These are phyloP conservation scores for Aspergillus steynii DNA, from an alignment of 495 filamentous ascomycete genomes.

Conservation along the genomic window DNA sequence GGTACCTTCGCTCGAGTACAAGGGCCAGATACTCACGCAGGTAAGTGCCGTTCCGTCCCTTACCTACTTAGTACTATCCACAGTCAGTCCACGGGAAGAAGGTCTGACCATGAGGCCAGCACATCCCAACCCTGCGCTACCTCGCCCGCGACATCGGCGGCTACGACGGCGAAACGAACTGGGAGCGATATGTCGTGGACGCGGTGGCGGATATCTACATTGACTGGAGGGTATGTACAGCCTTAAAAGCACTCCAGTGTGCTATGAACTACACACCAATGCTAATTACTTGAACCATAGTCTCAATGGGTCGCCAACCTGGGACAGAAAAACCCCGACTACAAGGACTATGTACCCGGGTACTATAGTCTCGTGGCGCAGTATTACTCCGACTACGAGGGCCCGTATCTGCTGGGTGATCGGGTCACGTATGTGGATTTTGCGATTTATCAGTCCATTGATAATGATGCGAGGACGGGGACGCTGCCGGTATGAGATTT, in stretches of 20 bases:
- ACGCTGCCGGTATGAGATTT: not conserved
- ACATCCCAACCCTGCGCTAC: constrained; percentile 42
- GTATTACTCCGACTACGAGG: constrained; percentile 25
- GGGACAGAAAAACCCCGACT: constrained; percentile 12
- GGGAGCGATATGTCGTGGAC: constrained; percentile 45
- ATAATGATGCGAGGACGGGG: constrained; percentile 26
- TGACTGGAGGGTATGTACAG: constrained; percentile 34
- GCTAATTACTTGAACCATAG: constrained; percentile 7
- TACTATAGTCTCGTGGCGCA: constrained; percentile 29
- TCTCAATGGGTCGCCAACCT: constrained; percentile 28
- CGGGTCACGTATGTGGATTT: constrained; percentile 37
- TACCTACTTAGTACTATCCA: no score
- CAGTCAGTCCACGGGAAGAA: no score
- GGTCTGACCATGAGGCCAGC: constrained; percentile 15
- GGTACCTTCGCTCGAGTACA: constrained; percentile 43
- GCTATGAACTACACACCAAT: no score
- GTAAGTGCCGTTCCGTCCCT: no score
- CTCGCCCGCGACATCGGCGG: constrained; percentile 36
- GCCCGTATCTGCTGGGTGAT: constrained; percentile 35
- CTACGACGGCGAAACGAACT: constrained; percentile 40
- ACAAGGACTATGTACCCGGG: constrained; percentile 28
- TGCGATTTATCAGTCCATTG: constrained; percentile 36
- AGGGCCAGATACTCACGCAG: constrained; percentile 33
- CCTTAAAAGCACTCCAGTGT: not conserved
- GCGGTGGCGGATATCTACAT: constrained; percentile 43